These are phyloP conservation scores for Gyromitra esculenta DNA, from an alignment of 2,329 filamentous ascomycete species.

Conservation along the genomic window DNA sequence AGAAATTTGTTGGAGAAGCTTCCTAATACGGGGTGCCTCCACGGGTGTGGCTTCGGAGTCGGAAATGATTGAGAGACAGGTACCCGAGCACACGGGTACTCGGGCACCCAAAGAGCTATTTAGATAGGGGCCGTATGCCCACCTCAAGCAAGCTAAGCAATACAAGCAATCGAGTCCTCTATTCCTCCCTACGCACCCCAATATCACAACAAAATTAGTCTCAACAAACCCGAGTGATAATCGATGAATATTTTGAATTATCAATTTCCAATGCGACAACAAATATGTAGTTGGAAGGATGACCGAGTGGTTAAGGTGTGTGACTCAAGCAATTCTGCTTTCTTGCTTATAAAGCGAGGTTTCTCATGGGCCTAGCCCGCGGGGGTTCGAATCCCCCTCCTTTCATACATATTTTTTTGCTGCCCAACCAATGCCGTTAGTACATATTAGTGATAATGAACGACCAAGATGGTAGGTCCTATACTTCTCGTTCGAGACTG, in stretches of 20 bases:
- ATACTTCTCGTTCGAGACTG: too few relatives aligned
- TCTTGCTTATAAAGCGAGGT: constrained; percentile 47
- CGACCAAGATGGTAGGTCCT: too few relatives aligned
- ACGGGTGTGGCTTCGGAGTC: too few relatives aligned
- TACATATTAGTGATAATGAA: too few relatives aligned
- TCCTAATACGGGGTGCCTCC: too few relatives aligned
- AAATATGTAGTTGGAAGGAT: constrained; percentile 43
- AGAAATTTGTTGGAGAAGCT: not conserved
- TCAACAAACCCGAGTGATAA: constrained; percentile 8
- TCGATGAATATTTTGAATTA: not conserved
- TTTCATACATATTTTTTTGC: constrained; percentile 29
- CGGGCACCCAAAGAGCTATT: too few relatives aligned
- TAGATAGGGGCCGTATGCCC: too few relatives aligned
- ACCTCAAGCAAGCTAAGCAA: too few relatives aligned
- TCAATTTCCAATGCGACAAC: not conserved
- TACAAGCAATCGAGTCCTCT: too few relatives aligned
- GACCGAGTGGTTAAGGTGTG: constrained; percentile 54
- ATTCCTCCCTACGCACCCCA: too few relatives aligned
- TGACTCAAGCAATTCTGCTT: constrained; percentile 44
- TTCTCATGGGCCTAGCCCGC: constrained; percentile 52
- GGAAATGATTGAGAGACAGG: too few relatives aligned
- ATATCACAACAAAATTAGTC: not conserved
- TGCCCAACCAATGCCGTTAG: not conserved
- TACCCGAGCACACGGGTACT: too few relatives aligned
- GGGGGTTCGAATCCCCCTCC: constrained; percentile 52